phyloP scores from a whole-genome alignment of 169 alveolate genomes.

The Plasmodium berghei region DNA sequence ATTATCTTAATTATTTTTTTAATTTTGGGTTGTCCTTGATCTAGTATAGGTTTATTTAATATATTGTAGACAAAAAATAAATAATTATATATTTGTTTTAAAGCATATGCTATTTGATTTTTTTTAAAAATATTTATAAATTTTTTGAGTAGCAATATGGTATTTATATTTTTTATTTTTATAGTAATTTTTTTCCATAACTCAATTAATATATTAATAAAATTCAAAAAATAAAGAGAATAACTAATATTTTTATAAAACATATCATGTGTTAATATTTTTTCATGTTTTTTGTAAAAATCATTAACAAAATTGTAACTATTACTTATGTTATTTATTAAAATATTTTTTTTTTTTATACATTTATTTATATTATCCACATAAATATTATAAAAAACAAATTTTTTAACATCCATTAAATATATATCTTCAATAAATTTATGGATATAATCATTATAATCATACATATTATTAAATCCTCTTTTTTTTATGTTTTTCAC shows the following conservation, averaged over 20 bases:
- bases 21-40: constrained; percentile 13
- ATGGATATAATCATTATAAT: constrained; percentile 39
- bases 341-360: constrained; percentile 21
- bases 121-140: constrained; percentile 7
- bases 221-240: constrained; percentile 28
- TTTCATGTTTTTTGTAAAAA: constrained; percentile 39
- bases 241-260: constrained; percentile 39
- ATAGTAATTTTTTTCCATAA: not conserved
- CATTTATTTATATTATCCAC: constrained; percentile 34
- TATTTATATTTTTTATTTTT: constrained; percentile 2
- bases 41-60: not conserved
- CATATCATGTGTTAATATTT: constrained; percentile 14
- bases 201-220: constrained; percentile 25
- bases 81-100: constrained; percentile 2
- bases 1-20: constrained; percentile 33
- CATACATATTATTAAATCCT: constrained; percentile 52
- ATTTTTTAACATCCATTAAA: constrained; percentile 18
- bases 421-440: constrained; percentile 2
- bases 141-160: not conserved
- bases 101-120: not conserved
- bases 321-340: constrained; percentile 33
- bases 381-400: constrained; percentile 35
- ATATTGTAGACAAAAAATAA: constrained; percentile 8
- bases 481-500: constrained; percentile 31
- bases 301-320: constrained; percentile 27